Percentiles rank a stretch among this genome's conserved stretches.
Evolutionary conservation across 208 protist species (phyloP).

Genomic region (Trichomonas tenax): DNA sequence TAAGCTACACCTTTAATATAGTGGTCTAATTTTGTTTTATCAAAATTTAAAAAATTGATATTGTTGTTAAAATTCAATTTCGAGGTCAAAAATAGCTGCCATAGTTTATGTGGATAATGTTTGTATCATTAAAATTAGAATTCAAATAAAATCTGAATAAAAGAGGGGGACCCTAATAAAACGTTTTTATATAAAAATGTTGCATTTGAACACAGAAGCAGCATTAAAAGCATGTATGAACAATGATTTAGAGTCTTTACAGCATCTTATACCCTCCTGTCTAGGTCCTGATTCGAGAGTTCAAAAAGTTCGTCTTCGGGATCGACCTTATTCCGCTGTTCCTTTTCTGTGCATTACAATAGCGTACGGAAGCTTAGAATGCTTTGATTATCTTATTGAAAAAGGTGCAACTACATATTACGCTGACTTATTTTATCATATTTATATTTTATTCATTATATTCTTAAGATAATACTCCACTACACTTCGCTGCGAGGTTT

Average conservation of each 20-base stretch:
- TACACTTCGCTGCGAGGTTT: neutral
- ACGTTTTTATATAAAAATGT: neutral
- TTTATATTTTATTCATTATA: neutral
- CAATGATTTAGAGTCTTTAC: neutral
- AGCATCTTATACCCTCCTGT: neutral
- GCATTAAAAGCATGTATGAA: neutral
- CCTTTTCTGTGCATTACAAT: neutral
- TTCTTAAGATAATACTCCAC: neutral
- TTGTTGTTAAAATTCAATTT: too few species aligned
- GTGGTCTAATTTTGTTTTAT: too few species aligned
- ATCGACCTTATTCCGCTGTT: neutral
- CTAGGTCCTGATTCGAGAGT: neutral
- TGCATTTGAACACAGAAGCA: neutral
- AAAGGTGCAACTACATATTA: slow-evolving; percentile 17
- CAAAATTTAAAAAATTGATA: too few species aligned
- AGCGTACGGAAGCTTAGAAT: neutral
- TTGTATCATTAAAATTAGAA: too few species aligned
- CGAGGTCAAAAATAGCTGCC: too few species aligned
- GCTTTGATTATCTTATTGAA: neutral
- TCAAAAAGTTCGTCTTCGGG: neutral
- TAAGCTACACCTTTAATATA: too few species aligned
- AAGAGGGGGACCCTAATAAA: neutral
- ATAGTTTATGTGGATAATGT: too few species aligned
- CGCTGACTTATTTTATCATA: neutral
- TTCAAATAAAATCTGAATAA: too few species aligned